phyloP scores from a whole-genome alignment of 2,329 filamentous ascomycete species.

The Exophiala xenobiotica region DNA sequence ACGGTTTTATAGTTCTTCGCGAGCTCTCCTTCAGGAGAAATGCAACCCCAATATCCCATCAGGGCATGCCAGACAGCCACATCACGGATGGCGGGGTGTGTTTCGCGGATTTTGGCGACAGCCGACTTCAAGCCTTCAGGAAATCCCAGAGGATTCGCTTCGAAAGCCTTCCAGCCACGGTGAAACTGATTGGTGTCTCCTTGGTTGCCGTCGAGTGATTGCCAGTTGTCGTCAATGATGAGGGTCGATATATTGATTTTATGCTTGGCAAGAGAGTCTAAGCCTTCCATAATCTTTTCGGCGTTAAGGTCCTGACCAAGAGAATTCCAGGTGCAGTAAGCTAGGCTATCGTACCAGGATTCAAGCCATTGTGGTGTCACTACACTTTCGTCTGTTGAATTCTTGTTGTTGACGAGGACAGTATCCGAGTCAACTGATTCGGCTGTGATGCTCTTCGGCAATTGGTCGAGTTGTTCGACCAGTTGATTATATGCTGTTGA shows the following conservation, averaged over 20 bases:
- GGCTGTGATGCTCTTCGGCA: constrained; percentile 22
- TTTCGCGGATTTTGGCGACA: constrained; percentile 65
- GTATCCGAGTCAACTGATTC: constrained; percentile 33
- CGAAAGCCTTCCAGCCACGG: constrained; percentile 73
- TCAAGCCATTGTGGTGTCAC: constrained; percentile 63
- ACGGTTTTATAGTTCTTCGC: constrained; percentile 75
- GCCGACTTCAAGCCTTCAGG: constrained; percentile 74
- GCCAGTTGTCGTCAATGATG: constrained; percentile 98
- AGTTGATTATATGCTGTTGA: constrained; percentile 32
- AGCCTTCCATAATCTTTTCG: constrained; percentile 71
- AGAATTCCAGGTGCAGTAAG: constrained; percentile 96
- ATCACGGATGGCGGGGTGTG: constrained; percentile 72
- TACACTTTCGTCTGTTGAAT: constrained; percentile 44
- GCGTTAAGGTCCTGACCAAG: constrained; percentile 81
- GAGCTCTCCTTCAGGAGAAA: constrained; percentile 70
- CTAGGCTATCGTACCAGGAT: constrained; percentile 87
- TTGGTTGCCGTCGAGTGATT: constrained; percentile 63
- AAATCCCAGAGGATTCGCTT: constrained; percentile 77
- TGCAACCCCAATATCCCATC: constrained; percentile 84
- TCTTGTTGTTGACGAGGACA: constrained; percentile 34
- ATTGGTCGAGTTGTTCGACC: constrained; percentile 24
- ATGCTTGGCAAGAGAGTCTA: constrained; percentile 68
- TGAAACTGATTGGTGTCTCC: constrained; percentile 51
- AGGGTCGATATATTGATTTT: constrained; percentile 78
- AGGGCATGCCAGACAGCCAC: constrained; percentile 95